phyloP scores from a whole-genome alignment of 148 eudicot genomes.

The Vaccinium myrtillus region DNA sequence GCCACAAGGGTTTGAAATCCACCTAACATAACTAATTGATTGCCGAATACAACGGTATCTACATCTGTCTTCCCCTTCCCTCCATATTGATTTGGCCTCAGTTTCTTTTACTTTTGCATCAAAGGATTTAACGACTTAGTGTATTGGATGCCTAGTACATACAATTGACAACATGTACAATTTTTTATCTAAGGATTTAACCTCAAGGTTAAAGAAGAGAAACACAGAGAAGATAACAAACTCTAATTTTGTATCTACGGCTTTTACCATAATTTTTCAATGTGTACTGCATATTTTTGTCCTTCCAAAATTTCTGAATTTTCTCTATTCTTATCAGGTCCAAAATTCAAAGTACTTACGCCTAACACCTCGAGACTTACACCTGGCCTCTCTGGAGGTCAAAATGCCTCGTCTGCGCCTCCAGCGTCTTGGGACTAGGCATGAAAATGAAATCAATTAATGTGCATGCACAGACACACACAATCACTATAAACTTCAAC shows the following conservation, averaged over 20 bases:
- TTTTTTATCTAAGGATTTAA: neutral
- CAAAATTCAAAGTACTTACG: slow-evolving; percentile 51
- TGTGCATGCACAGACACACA: neutral
- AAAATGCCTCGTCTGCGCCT: slow-evolving; percentile 43
- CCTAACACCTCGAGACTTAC: slow-evolving; percentile 52
- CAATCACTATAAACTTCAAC: neutral
- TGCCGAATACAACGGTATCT: neutral
- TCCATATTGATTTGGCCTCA: neutral
- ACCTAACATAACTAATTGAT: neutral
- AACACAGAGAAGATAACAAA: neutral
- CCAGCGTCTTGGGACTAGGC: slow-evolving; percentile 65
- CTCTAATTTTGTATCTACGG: neutral
- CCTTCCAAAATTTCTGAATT: neutral
- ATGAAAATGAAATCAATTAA: slow-evolving; percentile 29
- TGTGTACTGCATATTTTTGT: neutral
- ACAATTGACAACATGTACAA: neutral
- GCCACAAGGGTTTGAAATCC: neutral
- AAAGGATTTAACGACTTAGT: neutral
- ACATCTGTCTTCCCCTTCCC: neutral
- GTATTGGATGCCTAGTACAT: neutral
- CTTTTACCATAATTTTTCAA: neutral
- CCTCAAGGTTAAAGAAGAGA: neutral
- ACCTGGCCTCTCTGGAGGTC: slow-evolving; percentile 45
- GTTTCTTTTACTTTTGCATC: neutral
- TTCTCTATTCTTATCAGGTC: slow-evolving; percentile 25